Percentiles rank a stretch among this genome's conserved stretches.
phyloP scores from a whole-genome alignment of 371 early-diverging fungal species.

The Nematocida sp. region DNA sequence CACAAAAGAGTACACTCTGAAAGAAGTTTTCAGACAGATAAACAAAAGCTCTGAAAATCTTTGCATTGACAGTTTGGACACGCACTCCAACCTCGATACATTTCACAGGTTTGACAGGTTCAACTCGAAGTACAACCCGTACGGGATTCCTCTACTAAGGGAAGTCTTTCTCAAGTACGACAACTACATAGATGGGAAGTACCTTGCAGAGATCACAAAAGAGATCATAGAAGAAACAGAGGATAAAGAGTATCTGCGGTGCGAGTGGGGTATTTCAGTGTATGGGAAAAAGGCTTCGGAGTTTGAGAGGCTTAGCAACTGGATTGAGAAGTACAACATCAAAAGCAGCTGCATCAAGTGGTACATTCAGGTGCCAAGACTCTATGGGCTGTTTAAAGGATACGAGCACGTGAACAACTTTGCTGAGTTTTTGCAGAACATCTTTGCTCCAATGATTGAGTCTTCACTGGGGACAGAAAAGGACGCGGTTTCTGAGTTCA shows the following conservation, averaged over 20 bases:
- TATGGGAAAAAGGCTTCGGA: slow-evolving; percentile 68
- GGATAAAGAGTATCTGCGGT: slow-evolving; percentile 67
- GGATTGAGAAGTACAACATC: slow-evolving; percentile 75
- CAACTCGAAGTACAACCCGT: slow-evolving; percentile 89
- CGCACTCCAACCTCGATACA: slow-evolving; percentile 74
- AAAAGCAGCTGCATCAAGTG: slow-evolving; percentile 83
- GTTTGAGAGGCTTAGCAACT: slow-evolving; percentile 81
- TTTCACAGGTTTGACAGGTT: slow-evolving; percentile 88
- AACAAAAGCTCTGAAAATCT: slow-evolving; percentile 87
- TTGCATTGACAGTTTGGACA: slow-evolving; percentile 86
- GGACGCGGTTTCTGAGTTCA: slow-evolving; percentile 79
- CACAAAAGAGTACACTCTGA: slow-evolving; percentile 65
- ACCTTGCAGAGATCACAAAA: slow-evolving; percentile 85
- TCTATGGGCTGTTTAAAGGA: slow-evolving; percentile 79
- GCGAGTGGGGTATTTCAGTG: slow-evolving; percentile 65
- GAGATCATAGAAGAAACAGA: slow-evolving; percentile 85
- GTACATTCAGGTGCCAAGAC: slow-evolving; percentile 86
- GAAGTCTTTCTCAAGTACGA: slow-evolving; percentile 89
- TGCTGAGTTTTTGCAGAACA: slow-evolving; percentile 69
- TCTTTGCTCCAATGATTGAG: slow-evolving; percentile 66
- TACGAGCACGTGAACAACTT: slow-evolving; percentile 70
- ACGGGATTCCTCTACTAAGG: slow-evolving; percentile 69
- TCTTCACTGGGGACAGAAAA: slow-evolving; percentile 68
- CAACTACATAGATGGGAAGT: slow-evolving; percentile 79
- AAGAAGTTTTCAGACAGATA: slow-evolving; percentile 77